These are phyloP conservation scores for Gypsophila paniculata DNA, from an alignment of 179 eudicot genomes.

Conservation along the genomic window DNA sequence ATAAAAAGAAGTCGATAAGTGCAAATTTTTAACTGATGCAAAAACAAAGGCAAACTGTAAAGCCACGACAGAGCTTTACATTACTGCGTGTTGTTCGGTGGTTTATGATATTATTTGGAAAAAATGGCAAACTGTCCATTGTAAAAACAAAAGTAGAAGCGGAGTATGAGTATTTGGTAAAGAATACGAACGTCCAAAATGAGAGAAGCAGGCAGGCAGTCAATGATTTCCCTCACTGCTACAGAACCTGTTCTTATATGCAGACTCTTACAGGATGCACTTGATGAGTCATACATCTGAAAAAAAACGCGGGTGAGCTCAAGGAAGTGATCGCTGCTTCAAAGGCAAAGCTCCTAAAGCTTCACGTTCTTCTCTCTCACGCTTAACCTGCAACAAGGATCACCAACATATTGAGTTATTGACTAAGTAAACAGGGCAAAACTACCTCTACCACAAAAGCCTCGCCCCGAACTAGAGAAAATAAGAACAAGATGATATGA, in stretches of 20 bases:
- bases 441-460: too few species aligned
- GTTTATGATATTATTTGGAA: too few species aligned
- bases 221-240: not conserved
- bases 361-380: constrained; percentile 65
- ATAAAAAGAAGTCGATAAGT: too few species aligned
- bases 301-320: constrained; percentile 9
- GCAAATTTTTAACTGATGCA: too few species aligned
- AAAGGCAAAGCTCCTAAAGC: constrained; percentile 74
- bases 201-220: not conserved
- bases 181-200: not conserved
- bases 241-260: not conserved
- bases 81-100: too few species aligned
- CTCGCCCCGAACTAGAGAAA: too few species aligned
- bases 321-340: constrained; percentile 60
- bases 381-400: constrained; percentile 45
- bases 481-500: too few species aligned
- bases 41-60: too few species aligned
- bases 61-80: too few species aligned
- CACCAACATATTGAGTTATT: constrained; percentile 5
- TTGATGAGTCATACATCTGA: not conserved
- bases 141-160: not conserved
- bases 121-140: not conserved
- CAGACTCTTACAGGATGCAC: not conserved
- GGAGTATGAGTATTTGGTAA: not conserved
- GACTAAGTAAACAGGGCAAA: too few species aligned